Conservation (phyloP, 2,329 filamentous ascomycete species). For the Paraphaeosphaeria sporulosa region DNA sequence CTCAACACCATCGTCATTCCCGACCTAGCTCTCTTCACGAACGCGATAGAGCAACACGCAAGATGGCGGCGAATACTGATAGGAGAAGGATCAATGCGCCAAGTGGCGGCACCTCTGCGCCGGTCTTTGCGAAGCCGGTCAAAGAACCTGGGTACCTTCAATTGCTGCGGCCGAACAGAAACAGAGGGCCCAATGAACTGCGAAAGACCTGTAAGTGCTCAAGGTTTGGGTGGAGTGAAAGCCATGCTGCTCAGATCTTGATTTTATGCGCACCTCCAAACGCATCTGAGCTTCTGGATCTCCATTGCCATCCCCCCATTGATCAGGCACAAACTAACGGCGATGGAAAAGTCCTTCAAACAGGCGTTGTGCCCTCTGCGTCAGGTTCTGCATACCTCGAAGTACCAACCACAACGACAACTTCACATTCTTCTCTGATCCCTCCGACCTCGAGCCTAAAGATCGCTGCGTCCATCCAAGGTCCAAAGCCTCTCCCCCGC, state of each 20-base stretch:
- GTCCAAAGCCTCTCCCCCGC: constrained; percentile 86
- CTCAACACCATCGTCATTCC: constrained; percentile 2
- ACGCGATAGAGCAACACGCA: constrained; percentile 14
- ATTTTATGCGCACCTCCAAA: too few relatives aligned
- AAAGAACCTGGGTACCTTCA: constrained; percentile 56
- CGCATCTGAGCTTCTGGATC: background rate
- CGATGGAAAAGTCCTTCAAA: constrained; percentile 76
- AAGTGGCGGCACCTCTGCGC: constrained; percentile 75
- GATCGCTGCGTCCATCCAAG: constrained; percentile 91
- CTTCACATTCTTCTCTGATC: constrained; percentile 55
- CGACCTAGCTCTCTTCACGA: background rate
- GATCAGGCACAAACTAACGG: background rate
- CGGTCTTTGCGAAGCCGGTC: constrained; percentile 68
- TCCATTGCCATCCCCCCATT: constrained; percentile 6
- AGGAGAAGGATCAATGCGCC: constrained; percentile 91
- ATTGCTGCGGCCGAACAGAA: constrained; percentile 60
- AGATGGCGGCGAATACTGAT: constrained; percentile 59
- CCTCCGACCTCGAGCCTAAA: constrained; percentile 75
- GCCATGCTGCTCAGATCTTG: too few relatives aligned
- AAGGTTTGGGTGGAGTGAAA: too few relatives aligned
- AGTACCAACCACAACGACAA: constrained; percentile 57
- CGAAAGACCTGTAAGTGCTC: constrained; percentile 81
- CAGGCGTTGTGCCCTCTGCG: constrained; percentile 89
- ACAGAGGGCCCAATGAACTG: constrained; percentile 72
- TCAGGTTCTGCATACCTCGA: constrained; percentile 91